Conservation (phyloP, 2,329 filamentous ascomycete genomes). For the Sodiomyces alkalinus region DNA sequence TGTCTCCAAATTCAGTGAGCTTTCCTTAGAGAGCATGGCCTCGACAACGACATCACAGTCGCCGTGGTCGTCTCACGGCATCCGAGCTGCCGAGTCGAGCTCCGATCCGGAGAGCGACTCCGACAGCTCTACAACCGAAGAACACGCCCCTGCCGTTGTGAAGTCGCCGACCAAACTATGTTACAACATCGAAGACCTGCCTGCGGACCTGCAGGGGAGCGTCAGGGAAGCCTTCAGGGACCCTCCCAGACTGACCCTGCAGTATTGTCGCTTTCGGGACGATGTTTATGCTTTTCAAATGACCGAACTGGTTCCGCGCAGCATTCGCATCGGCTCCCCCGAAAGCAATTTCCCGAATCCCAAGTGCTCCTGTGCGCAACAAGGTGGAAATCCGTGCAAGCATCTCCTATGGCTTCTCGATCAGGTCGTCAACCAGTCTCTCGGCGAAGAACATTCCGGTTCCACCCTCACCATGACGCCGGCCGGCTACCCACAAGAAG, state of each 20-base stretch:
- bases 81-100: constrained; percentile 10
- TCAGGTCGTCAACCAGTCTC: constrained; percentile 30
- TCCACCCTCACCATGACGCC: constrained; percentile 25
- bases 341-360: constrained; percentile 23
- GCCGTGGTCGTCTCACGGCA: constrained; percentile 12
- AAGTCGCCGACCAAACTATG: constrained; percentile 23
- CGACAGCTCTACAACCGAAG: constrained; percentile 16
- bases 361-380: constrained; percentile 28
- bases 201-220: constrained; percentile 18
- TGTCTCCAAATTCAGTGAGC: constrained; percentile 20
- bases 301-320: constrained; percentile 36
- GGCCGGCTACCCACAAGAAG: constrained; percentile 27
- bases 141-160: constrained; percentile 13
- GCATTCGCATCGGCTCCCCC: constrained; percentile 30
- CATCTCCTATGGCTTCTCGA: constrained; percentile 42
- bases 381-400: constrained; percentile 24
- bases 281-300: constrained; percentile 40
- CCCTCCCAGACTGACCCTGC: constrained; percentile 31
- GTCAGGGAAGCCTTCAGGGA: constrained; percentile 31
- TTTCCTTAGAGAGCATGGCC: constrained; percentile 25
- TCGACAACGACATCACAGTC: constrained; percentile 16
- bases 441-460: constrained; percentile 21
- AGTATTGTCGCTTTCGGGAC: constrained; percentile 31
- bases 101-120: constrained; percentile 14
- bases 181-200: constrained; percentile 24